A percentile compares a stretch with the other conserved stretches of the same genome.
phyloP scores from a whole-genome alignment of 2,329 filamentous ascomycete genomes.

The Podosphaera leucotricha region DNA sequence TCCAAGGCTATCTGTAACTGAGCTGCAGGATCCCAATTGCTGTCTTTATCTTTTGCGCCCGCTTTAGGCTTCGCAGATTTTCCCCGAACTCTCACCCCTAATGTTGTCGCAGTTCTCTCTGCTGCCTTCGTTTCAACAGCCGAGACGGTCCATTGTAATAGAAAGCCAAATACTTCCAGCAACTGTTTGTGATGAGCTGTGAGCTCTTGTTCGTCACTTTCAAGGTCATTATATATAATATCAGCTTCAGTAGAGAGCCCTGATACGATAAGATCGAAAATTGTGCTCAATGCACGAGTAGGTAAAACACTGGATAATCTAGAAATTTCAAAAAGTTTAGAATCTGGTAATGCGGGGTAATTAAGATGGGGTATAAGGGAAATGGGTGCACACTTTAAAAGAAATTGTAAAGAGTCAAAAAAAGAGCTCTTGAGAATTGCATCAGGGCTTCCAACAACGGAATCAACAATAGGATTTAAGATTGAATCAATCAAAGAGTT shows the following conservation, averaged over 20 bases:
- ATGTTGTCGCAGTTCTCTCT: constrained; percentile 58
- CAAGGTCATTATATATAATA: constrained; percentile 61
- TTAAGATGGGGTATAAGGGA: constrained; percentile 19
- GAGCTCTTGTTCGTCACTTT: constrained; percentile 73
- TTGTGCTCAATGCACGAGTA: constrained; percentile 65
- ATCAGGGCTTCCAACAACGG: constrained; percentile 77
- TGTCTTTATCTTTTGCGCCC: constrained; percentile 39
- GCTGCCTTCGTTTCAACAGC: constrained; percentile 86
- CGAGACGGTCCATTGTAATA: constrained; percentile 85
- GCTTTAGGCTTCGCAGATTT: constrained; percentile 53
- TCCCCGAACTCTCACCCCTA: constrained; percentile 46
- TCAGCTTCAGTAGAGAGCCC: constrained; percentile 72
- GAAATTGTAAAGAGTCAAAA: constrained; percentile 84
- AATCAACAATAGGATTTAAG: constrained; percentile 79
- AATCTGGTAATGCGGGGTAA: constrained; percentile 23
- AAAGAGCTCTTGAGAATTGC: constrained; percentile 53
- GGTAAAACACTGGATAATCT: constrained; percentile 67
- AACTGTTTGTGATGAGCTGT: constrained; percentile 73
- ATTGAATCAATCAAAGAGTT: constrained; percentile 59
- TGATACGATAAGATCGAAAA: constrained; percentile 75
- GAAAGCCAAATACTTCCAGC: constrained; percentile 80
- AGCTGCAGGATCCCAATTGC: constrained; percentile 64
- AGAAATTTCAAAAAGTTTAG: constrained; percentile 38
- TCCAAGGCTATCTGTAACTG: constrained; percentile 80
- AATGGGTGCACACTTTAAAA: constrained; percentile 72